Base-by-base conservation (phyloP, 495 filamentous ascomycete species). In the Aspergillus affinis region DNA sequence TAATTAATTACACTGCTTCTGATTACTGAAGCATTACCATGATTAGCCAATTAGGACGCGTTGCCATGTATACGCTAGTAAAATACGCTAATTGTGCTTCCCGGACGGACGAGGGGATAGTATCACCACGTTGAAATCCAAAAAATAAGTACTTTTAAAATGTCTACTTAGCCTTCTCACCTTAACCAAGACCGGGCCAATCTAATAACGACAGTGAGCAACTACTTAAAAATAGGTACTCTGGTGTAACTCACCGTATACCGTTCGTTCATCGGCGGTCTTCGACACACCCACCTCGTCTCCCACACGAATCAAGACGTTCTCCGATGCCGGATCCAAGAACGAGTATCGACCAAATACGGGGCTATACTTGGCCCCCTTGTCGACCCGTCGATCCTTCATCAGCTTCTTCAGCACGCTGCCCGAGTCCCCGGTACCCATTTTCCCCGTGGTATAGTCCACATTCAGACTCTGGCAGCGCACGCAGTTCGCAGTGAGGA, bases 271-370 rank as follows among this genome's bases (percentile, higher is more conserved):
- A 29, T 72, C 65, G 55, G 84, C 84, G 61, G 78, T 70, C 68
- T 76, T 81, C 15, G 77, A 79, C 29, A 95, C 86, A 36, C 61
- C 63, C 18, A 92, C 85, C 67, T 86, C 82, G 76, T 93, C 90
- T 0, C 91, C 91, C 41, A 94, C 84, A 4, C 71, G 75, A 41
- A 93, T 73, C 48, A 26, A 58, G 19, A 65, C 63, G 13, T 67
- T 71, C 48, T 69, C 69, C 6, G 61, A 61, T 15, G 53, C 63
- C 44, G 64, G 57, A 36, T 76, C 71, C 48, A 89, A 67, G 68
- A 92, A 95, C 5, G 79, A 86, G 76, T 95, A 96, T 49, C 91
- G 78, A 21, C 92, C 92, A 83, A 93, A 95, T 0, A 94, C 84
- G 45, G 92, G 92, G 71, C 82, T 86, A 70, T 83, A 94, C 70